Evolutionary conservation across 768 basidiomycete species (phyloP), one percentile per base, ranked within the genome.

Genomic region (Tephrocybe sp.): DNA sequence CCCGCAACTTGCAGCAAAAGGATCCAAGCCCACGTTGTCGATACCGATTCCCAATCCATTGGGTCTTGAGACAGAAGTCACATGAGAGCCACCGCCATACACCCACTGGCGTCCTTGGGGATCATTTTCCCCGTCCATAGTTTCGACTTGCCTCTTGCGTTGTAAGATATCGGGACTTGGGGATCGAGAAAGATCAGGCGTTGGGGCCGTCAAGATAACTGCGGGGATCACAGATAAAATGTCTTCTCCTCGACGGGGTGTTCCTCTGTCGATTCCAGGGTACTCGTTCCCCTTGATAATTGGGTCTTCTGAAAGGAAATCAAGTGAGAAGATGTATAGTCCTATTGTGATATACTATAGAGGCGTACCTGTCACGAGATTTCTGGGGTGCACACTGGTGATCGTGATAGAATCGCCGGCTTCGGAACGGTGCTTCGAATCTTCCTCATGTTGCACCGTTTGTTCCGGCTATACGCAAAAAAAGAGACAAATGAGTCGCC

Each of bases 171-270:
- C 27, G 6, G 6, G 27, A 29, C 11, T 19, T 18, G 40, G 42
- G 5, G 45, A 50, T 11, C n/a, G 15, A 15, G 49, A 50, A 27
- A 40, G 45, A 13, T 57, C 52, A 3, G 55, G 55, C 12, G 55
- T 57, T 15, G 55, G 52, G 3, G 18, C 38, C n/a, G 55, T 57
- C 24, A 57, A 46, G 38, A 50, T 42, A 37, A 57, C 49, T 6
- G 48, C 41, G 9, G 55, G 55, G 8, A 57, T 49, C 18, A 4
- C n/a, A 11, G 40, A 33, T 33, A 31, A 19, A 16, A 23, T 12
- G 9, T 22, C 27, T 40, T 46, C 50, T 24, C 16, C n/a, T 47
- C 8, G 15, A 8, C 25, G 41, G 19, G 33, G 13, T 10, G n/a
- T 24, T 22, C 18, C 33, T 6, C 22, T 13, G 27, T 31, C 24